Evolutionary conservation across 192 early-diverging fungal species (phyloP), one percentile per base, ranked within the genome.

Genomic region (Backusella mclennaniae): DNA sequence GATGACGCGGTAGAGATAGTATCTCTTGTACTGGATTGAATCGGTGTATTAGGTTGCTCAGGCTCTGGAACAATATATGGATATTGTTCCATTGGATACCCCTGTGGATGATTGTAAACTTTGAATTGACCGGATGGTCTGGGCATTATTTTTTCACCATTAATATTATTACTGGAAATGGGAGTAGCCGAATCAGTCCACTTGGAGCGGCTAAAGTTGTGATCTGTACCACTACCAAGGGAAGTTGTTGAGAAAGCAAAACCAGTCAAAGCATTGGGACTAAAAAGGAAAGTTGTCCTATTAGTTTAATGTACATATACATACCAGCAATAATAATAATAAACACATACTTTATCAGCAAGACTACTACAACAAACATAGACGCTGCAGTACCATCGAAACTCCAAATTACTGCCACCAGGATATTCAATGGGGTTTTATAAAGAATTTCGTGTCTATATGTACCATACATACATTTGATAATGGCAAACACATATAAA

Each of bases 401-500:
- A 44, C 41, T 46, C 70, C 70, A 71, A 49, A 71, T 17, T 9
- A 26, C 21, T 63, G 56, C 56, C 1, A 63, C 23, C 11, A 29
- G 11, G 9, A 63, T 63, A 29, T 63, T 63, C 12, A 63, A 63
- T 63, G 56, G 26, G 14, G 56, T 63, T 4, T 63, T 63, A 29
- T 63, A 63, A 14, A 63, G 56, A 14, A 63, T 63, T 23, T 63
- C 56, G 12, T 63, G 56, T 15, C 56, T 63, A 63, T 26, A 63
- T 14, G 56, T 63, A 63, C 56, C 56, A 29, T 63, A 63, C 23
- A 63, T 26, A 11, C 56, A 63, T 63, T 63, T 63, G 3, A 78
- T 31, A 3, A 82, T 9, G 4, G 35, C 46, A 56, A 78, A 82
- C 8, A 72, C 4, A 4, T 23, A 36, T n/a, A 82, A 35, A 31